Base-by-base conservation (phyloP, 202 grass and related monocot species). In the Panicum virgatum region DNA sequence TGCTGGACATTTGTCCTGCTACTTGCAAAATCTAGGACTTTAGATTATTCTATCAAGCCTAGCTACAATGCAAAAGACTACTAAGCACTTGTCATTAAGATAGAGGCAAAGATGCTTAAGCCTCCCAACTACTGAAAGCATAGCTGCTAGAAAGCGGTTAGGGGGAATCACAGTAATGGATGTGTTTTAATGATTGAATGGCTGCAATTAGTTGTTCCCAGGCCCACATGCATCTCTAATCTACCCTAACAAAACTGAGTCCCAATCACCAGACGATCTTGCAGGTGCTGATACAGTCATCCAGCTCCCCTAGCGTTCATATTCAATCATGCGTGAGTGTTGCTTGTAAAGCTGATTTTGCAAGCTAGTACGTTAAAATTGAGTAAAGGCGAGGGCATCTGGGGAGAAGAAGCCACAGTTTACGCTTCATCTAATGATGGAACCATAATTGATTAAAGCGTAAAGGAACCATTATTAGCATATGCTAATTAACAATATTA, bases 211-310 rank as follows among this genome's bases (percentile, higher is more conserved):
- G 84, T 90, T 90, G 88, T 80, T 86, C 88, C 68, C 75, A 57
- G 80, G 75, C 62, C 84, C 80, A 90, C 80, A 90, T 80, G 84
- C 80, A 90, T 83, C 88, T 80, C 75, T 83, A 83, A 90, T 86
- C 62, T 80, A 79, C 19, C 16, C 16, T 70, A 60, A 75, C 51
- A 75, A 62, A 15, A 69, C 23, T 1, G 43, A 39, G 44, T 12
- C 73, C 52, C 70, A 86, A 86, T 86, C 73, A 75, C 75, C 62
- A 75, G 72, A 73, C 63, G 80, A 90, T 86, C 75, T 75, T 72
- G 75, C 88, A 86, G 88, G 88, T 90, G 88, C 88, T 86, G 68
- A 57, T 90, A 86, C 88, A 90, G 83, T 90, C 83, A 90, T 42
- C 88, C 80, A 75, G 72, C 69, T 69, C 74, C 81, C 45, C 12